A percentile compares a stretch with the other conserved stretches of the same genome.
phyloP scores from a whole-genome alignment of 768 basidiomycete genomes.

The Cystobasidium tubakii region DNA sequence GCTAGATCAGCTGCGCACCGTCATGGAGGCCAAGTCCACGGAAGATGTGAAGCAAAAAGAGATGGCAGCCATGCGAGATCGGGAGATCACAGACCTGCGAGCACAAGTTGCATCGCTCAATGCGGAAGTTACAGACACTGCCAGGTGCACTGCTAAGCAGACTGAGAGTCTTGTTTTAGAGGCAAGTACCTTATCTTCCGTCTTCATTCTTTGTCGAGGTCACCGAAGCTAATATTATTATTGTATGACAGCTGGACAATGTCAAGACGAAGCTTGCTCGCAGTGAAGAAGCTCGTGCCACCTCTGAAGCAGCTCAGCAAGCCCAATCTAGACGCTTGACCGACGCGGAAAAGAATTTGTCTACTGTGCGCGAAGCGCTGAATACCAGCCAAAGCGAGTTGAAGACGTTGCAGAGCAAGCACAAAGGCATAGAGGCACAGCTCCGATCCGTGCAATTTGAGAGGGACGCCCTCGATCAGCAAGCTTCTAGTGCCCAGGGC shows the following conservation, averaged over 20 bases:
- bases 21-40: slow-evolving; percentile 74
- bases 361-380: background rate
- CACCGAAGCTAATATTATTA: slow-evolving; percentile 60
- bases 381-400: slow-evolving; percentile 62
- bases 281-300: slow-evolving; percentile 55
- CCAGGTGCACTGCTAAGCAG: slow-evolving; percentile 49
- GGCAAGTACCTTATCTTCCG: background rate
- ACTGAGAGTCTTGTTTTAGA: slow-evolving; percentile 3
- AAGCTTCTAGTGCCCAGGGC: slow-evolving; percentile 63
- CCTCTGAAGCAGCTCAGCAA: slow-evolving; percentile 58
- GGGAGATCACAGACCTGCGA: slow-evolving; percentile 70
- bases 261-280: slow-evolving; percentile 56
- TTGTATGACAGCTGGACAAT: slow-evolving; percentile 63
- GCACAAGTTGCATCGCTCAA: slow-evolving; percentile 60
- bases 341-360: slow-evolving; percentile 23
- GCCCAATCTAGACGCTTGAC: slow-evolving; percentile 54
- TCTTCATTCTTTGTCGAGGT: slow-evolving; percentile 53
- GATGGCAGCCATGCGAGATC: slow-evolving; percentile 78
- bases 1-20: slow-evolving; percentile 74
- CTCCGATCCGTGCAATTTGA: slow-evolving; percentile 56
- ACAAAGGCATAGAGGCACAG: slow-evolving; percentile 63
- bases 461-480: slow-evolving; percentile 46
- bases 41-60: slow-evolving; percentile 79
- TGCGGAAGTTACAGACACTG: slow-evolving; percentile 62
- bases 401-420: slow-evolving; percentile 62